Conservation (phyloP, 1,284 basidiomycete species). For the Austroboletus niveus region DNA sequence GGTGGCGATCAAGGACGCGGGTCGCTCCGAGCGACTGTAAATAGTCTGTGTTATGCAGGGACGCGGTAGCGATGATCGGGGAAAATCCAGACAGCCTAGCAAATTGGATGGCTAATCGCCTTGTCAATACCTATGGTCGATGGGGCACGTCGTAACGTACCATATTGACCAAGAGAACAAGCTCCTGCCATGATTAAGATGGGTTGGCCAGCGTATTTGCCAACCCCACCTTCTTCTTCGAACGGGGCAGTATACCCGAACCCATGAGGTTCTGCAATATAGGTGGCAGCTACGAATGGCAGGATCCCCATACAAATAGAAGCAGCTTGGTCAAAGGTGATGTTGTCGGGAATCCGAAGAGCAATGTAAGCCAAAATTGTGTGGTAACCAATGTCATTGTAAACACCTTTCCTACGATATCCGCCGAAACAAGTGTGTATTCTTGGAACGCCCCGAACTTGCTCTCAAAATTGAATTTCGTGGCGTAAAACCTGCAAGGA, state of each 20-base stretch:
- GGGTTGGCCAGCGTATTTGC: constrained; percentile 30
- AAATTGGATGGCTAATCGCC: constrained; percentile 36
- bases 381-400: not conserved
- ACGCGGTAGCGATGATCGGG: constrained; percentile 40
- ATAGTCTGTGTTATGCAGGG: constrained; percentile 30
- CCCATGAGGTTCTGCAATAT: constrained; percentile 3
- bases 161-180: constrained; percentile 35
- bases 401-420: constrained; percentile 38
- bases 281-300: constrained; percentile 26
- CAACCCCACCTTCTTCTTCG: constrained; percentile 11
- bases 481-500: constrained; percentile 5
- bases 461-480: constrained; percentile 5
- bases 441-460: constrained; percentile 40
- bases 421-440: constrained; percentile 37
- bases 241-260: constrained; percentile 11
- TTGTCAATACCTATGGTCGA: not conserved
- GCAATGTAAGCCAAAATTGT: too few species aligned
- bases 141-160: constrained; percentile 15
- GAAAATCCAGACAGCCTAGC: constrained; percentile 38
- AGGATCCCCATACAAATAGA: constrained; percentile 17
- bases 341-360: constrained; percentile 37
- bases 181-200: constrained; percentile 39
- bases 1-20: constrained; percentile 34
- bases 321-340: constrained; percentile 43
- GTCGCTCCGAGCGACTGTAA: constrained; percentile 43